Base-by-base conservation (phyloP, 192 early-diverging fungal species). In the Entrophospora sp. region DNA sequence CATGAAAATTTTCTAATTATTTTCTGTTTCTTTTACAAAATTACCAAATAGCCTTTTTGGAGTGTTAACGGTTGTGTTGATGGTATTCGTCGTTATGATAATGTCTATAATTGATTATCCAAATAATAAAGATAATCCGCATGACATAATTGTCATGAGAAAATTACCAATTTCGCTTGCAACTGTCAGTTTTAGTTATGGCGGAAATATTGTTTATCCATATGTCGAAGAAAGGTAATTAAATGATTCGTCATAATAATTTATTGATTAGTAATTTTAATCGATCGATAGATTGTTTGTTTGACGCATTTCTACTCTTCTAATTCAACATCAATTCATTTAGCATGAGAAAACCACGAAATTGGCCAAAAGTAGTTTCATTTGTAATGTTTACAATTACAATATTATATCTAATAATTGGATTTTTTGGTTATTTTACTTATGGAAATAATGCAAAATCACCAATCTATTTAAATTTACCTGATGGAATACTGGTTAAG, bases 171-270 rank as follows among this genome's bases (percentile, higher is more conserved):
- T 80, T 20, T 82, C 86, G 1, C 58, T 90, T 4, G 82, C 81
- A 12, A 83, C 84, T 13, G 79, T 90, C 38, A 80, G 76, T 22
- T 87, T 88, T 59, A 82, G 80, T 20, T 90, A 84, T 43, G 78
- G 81, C 32, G 88, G 88, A 31, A 90, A 88, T 67, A 81, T 84
- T 31, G 83, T 88, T 25, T 90, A 84, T 68, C 79, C 85, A 43
- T 82, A 90, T 55, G 82, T 88, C 3, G 85, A 90, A 66, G 73
- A 76, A 4, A 77, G 64, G 64, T 66, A 66, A 42, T 7, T 28
- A 7, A 27, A 55, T 10, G 13, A 20, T 46, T 20, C 13, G 20
- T 46, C 9, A 22, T 46, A 46, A 6, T 22, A 8, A 22, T 5
- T 8, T 18, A 45, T 45, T 45, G 16, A 13, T 24, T 18, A 46